These are phyloP conservation scores for Letharia lupina DNA, from an alignment of 495 filamentous ascomycete species.

Conservation along the genomic window DNA sequence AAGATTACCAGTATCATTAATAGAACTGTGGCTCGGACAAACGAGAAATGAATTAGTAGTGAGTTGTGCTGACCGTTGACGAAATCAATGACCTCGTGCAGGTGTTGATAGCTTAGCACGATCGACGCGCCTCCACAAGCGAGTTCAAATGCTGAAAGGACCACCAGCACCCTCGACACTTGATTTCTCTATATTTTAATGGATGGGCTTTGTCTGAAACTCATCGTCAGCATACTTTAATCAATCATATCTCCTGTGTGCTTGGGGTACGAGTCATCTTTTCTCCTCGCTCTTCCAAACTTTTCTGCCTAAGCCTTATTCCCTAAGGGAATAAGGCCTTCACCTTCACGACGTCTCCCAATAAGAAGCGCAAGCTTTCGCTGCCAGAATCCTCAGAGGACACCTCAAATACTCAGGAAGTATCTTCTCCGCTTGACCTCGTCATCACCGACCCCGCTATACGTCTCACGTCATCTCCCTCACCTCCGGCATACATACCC, in stretches of 20 bases:
- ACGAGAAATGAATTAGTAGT: no score
- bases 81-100: no score
- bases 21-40: no score
- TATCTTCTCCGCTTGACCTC: slow-evolving; percentile 11
- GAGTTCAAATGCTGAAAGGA: not conserved
- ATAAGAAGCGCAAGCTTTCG: slow-evolving; percentile 28
- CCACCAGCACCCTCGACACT: not conserved
- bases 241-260: not conserved
- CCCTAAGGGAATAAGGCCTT: slow-evolving; percentile 27
- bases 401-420: slow-evolving; percentile 8
- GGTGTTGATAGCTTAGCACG: not conserved
- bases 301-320: slow-evolving; percentile 25
- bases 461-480: slow-evolving; percentile 16
- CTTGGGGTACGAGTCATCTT: not conserved
- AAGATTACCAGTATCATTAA: no score
- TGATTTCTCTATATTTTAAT: not conserved
- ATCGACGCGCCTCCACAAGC: not conserved
- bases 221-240: not conserved
- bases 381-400: slow-evolving; percentile 15
- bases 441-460: slow-evolving; percentile 7
- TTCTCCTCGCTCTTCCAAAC: not conserved
- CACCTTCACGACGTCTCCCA: slow-evolving; percentile 27
- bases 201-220: not conserved
- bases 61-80: no score
- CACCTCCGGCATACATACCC: slow-evolving; percentile 17